Conservation (phyloP, 2,329 filamentous ascomycete species). For the Paracamarosporium sp. region DNA sequence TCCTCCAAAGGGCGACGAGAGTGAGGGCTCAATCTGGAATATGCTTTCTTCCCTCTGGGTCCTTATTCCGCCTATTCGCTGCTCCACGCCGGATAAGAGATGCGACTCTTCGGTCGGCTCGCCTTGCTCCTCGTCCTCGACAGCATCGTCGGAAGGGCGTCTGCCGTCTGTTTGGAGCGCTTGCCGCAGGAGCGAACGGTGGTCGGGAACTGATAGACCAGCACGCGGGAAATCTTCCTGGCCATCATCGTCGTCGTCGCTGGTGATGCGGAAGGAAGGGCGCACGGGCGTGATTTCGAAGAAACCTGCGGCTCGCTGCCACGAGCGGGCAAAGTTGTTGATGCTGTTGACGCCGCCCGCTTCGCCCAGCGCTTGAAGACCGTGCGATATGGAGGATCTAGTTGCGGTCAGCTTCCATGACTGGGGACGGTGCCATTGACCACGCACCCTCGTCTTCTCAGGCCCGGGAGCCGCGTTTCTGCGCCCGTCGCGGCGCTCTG, state of each 20-base stretch:
- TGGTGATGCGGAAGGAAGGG: conserved; percentile 69
- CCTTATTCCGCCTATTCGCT: conserved; percentile 32
- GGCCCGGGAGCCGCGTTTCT: conserved; percentile 16
- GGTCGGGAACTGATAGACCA: conserved; percentile 44
- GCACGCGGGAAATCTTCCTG: conserved; percentile 39
- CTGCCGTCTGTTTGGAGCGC: conserved; percentile 47
- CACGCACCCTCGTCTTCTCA: conserved; percentile 47
- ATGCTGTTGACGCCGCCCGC: conserved; percentile 93
- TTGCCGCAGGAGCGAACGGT: conserved; percentile 51
- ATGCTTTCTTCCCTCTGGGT: conserved; percentile 51
- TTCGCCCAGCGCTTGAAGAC: conserved; percentile 63
- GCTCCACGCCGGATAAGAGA: conserved; percentile 36
- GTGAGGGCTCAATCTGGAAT: conserved; percentile 58
- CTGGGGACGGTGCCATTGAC: conserved; percentile 1
- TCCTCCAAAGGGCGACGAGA: conserved; percentile 73
- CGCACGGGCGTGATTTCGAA: conserved; percentile 83
- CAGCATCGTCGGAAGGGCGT: conserved; percentile 46
- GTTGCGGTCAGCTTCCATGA: background rate
- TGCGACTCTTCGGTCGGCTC: conserved; percentile 36
- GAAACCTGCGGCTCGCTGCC: conserved; percentile 89
- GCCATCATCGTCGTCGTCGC: conserved; percentile 47
- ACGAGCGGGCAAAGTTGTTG: conserved; percentile 89
- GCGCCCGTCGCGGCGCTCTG: conserved; percentile 29
- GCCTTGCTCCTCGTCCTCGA: conserved; percentile 44
- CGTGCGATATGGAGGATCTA: conserved; percentile 58